A percentile compares a stretch with the other conserved stretches of the same genome.
Evolutionary conservation across 495 filamentous ascomycete genomes (phyloP).

Genomic region (Tuber calosporum): DNA sequence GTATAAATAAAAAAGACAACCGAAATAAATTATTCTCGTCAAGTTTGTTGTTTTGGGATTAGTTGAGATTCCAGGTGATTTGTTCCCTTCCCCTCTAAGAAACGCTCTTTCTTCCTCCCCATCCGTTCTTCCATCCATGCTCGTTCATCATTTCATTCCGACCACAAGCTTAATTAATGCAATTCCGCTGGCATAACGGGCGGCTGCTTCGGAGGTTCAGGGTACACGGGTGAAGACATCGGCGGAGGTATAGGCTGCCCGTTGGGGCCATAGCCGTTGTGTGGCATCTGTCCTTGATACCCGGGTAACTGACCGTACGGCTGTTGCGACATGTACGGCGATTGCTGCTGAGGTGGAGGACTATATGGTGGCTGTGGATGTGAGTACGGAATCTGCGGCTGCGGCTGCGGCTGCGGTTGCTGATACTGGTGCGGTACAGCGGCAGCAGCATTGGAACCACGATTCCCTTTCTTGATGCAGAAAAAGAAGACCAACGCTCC

Average conservation of each 20-base stretch:
- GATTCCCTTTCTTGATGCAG: not conserved
- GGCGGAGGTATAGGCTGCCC: not conserved
- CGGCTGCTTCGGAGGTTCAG: not conserved
- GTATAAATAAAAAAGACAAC: not conserved
- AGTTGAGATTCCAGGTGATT: not conserved
- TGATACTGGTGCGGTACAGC: not conserved
- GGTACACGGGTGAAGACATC: not conserved
- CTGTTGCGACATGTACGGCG: not conserved
- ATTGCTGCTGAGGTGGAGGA: slow-evolving; percentile 5
- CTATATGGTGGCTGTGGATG: not conserved
- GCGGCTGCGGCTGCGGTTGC: not conserved
- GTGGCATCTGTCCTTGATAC: not conserved
- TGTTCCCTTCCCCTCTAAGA: not conserved
- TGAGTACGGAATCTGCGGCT: not conserved
- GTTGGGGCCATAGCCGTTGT: not conserved
- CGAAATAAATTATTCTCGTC: not conserved
- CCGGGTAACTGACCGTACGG: not conserved
- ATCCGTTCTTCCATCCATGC: not conserved
- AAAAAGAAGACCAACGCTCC: slow-evolving; percentile 12
- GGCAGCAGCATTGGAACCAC: not conserved
- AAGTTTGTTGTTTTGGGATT: slow-evolving; percentile 1
- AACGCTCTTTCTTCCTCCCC: not conserved
- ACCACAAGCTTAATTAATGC: not conserved
- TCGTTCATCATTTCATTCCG: not conserved
- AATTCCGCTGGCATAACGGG: not conserved